Evolutionary conservation across 2,329 filamentous ascomycete genomes (phyloP).

Genomic region (Oidium heveae): DNA sequence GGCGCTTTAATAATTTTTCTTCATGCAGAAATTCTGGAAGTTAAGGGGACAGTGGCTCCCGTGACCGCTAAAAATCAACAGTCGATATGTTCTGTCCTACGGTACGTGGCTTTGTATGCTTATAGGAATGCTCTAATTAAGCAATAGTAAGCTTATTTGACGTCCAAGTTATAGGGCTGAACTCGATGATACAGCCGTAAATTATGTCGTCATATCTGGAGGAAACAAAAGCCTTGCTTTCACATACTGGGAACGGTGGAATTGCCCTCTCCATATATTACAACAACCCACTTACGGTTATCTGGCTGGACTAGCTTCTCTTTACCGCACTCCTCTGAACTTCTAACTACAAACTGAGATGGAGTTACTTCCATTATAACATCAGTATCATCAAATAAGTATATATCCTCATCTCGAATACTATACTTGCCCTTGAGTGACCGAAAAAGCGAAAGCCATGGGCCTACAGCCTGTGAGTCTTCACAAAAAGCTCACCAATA

Average conservation of each 20-base stretch:
- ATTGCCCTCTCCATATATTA: background rate
- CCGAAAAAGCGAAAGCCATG: background rate
- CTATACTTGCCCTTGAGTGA: background rate
- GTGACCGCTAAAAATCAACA: background rate
- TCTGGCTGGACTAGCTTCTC: background rate
- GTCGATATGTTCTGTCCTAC: background rate
- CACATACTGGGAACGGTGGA: background rate
- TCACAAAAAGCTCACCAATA: background rate
- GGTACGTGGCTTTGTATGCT: background rate
- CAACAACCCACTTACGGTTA: background rate
- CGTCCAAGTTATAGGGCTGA: background rate
- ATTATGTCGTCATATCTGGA: background rate
- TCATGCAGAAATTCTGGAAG: background rate
- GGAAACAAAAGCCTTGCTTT: background rate
- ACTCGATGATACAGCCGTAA: background rate
- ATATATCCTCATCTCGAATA: background rate
- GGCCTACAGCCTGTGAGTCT: background rate
- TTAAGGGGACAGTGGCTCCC: background rate
- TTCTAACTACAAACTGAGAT: background rate
- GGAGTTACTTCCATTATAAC: background rate
- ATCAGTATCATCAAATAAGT: background rate
- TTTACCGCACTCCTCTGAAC: background rate
- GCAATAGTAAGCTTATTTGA: background rate
- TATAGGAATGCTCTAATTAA: background rate
- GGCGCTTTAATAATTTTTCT: background rate